Evolutionary conservation across 352 stramenopile genomes (phyloP).

Genomic region (Phytophthora litchii): DNA sequence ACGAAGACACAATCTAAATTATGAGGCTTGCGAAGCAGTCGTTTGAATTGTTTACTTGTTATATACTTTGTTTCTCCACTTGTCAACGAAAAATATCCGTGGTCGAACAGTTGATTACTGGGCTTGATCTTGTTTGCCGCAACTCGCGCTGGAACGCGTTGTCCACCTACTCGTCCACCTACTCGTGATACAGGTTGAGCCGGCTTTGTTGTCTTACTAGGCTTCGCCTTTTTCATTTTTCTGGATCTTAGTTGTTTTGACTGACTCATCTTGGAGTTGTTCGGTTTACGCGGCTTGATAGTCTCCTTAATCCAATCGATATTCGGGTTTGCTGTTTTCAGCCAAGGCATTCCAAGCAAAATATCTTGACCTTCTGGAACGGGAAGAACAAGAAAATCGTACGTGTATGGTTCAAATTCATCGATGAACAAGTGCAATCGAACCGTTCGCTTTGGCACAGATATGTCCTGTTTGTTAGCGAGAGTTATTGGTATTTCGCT

Average conservation of each 20-base stretch:
- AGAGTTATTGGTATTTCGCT: not conserved
- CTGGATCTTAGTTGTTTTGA: not conserved
- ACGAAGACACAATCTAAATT: not conserved
- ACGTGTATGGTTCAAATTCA: not conserved
- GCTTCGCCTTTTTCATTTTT: not conserved
- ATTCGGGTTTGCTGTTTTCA: not conserved
- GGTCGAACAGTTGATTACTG: not conserved
- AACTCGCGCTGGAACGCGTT: not conserved
- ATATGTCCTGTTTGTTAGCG: not conserved
- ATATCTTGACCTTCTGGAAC: not conserved
- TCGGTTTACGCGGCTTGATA: not conserved
- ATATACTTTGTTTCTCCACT: not conserved
- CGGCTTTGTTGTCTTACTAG: not conserved
- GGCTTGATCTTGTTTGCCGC: not conserved
- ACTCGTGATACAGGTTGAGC: not conserved
- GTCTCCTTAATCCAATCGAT: not conserved
- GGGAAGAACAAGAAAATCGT: not conserved
- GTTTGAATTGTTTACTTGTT: not conserved
- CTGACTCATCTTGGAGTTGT: not conserved
- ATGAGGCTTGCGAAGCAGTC: not conserved
- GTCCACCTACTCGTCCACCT: not conserved
- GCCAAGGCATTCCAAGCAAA: not conserved
- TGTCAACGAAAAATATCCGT: not conserved
- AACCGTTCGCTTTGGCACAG: not conserved
- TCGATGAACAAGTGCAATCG: not conserved